Conservation (phyloP, 2,329 filamentous ascomycete genomes). For the Capronia americana region DNA sequence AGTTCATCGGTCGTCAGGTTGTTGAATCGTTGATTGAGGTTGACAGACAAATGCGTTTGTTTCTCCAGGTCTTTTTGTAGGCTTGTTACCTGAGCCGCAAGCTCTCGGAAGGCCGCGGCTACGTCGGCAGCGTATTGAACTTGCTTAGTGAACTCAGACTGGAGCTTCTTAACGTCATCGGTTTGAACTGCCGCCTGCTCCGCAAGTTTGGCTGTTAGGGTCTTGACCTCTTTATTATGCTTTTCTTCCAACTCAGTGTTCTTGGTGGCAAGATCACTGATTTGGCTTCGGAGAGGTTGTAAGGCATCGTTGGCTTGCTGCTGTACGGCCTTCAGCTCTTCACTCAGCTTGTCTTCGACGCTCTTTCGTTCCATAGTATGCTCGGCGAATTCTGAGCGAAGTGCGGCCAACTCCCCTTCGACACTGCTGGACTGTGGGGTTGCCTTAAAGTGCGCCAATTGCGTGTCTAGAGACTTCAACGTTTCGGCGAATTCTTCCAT, state of each 20-base stretch:
- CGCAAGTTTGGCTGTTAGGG: not conserved
- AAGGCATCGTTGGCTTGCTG: not conserved
- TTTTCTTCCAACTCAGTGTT: not conserved
- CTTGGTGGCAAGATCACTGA: not conserved
- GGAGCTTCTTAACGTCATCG: not conserved
- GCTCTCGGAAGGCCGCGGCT: slow-evolving; percentile 1
- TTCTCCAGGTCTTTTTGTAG: slow-evolving; percentile 16
- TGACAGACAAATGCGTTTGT: slow-evolving; percentile 17
- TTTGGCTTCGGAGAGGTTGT: not conserved
- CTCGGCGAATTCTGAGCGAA: not conserved
- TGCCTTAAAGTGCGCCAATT: not conserved
- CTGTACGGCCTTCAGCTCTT: not conserved
- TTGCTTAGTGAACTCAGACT: not conserved
- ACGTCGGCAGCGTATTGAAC: slow-evolving; percentile 7
- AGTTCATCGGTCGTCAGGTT: slow-evolving; percentile 26
- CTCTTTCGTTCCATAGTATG: not conserved
- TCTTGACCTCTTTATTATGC: not conserved
- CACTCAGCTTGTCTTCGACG: not conserved
- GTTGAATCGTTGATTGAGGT: slow-evolving; percentile 27
- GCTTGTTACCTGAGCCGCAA: slow-evolving; percentile 1
- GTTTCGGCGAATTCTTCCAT: slow-evolving; percentile 1
- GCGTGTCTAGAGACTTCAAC: not conserved
- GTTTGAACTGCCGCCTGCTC: not conserved
- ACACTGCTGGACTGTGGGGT: not conserved
- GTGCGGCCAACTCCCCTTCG: not conserved